Evolutionary conservation across 2,329 filamentous ascomycete genomes (phyloP).

Genomic region (Ophiostoma sp.): DNA sequence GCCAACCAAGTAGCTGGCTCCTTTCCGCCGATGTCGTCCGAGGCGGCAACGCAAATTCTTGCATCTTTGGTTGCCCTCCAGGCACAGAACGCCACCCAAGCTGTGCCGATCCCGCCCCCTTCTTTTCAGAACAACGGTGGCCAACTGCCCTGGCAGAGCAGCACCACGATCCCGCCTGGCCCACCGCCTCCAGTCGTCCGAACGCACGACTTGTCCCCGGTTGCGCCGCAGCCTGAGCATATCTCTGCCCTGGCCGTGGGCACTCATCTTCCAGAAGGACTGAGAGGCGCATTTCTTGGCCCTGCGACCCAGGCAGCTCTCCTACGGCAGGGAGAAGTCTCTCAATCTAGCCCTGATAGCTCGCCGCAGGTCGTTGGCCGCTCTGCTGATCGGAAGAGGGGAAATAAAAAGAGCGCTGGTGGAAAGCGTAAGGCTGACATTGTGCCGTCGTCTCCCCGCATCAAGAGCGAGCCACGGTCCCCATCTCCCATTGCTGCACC

Average conservation of each 20-base stretch:
- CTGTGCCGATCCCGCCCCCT: constrained; percentile 3
- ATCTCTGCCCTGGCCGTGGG: constrained; percentile 51
- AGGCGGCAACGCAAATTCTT: not conserved
- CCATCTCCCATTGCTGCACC: constrained; percentile 53
- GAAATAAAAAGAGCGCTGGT: constrained; percentile 49
- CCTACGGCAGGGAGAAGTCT: constrained; percentile 45
- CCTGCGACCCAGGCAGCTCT: constrained; percentile 52
- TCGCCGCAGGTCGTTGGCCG: constrained; percentile 44
- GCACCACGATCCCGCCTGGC: not conserved
- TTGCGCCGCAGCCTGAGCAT: constrained; percentile 70
- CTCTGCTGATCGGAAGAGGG: constrained; percentile 31
- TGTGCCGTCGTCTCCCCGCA: constrained; percentile 47
- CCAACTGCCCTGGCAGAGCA: not conserved
- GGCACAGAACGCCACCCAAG: constrained; percentile 3
- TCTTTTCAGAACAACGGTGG: not conserved
- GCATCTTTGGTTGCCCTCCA: not conserved
- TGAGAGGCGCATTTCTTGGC: constrained; percentile 33
- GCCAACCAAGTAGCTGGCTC: constrained; percentile 12
- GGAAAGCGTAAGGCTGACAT: constrained; percentile 49
- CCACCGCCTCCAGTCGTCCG: constrained; percentile 47
- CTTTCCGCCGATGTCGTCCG: not conserved
- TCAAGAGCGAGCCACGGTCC: constrained; percentile 61
- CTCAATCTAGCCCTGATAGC: constrained; percentile 54
- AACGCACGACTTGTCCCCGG: constrained; percentile 65
- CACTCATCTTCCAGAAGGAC: not conserved